Base-by-base conservation (phyloP, 179 eudicot genomes). In the Beta lomatogona region DNA sequence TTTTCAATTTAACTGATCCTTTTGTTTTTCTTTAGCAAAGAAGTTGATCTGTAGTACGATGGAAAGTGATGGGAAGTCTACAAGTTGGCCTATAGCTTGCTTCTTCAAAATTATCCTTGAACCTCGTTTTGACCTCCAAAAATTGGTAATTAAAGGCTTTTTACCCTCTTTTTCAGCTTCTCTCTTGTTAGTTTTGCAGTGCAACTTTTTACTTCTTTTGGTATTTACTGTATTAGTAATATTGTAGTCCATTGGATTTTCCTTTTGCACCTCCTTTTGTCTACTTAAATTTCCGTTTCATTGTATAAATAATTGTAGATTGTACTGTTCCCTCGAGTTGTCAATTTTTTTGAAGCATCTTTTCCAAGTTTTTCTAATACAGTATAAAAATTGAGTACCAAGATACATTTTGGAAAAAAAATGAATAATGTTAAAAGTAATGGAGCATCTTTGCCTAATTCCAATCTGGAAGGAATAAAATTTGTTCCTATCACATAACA, bases 81-180 rank as follows among this genome's bases (percentile, higher is more conserved):
- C 41, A 36, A 44, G 28, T 11, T 28, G n/a, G 18, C 59, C 79
- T 14, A 54, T 60, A 18, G 65, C 65, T 60, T 60, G 79, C 59
- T 81, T 81, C 83, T 66, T 75, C 60, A 81, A 67, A 74, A 9
- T 81, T 9, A 73, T 80, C 22, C 78, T 80, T 64, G 61, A 67
- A 14, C 82, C 73, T 63, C 41, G 63, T 63, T 41, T 15, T 44
- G 58, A 57, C 44, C 83, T 81, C 12, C 50, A 81, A 21, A 67
- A 57, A 25, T 22, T 81, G 83, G 83, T 81, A 81, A 5, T 48
- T 31, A 31, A 31, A 31, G 2, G 36, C 1, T 2, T 31, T 31
- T 31, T 31, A 31, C 36, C 36, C 36, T 31, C 36, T 31, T 31
- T 31, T 21, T 25, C 41, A 72, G 3, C 16, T 36, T n/a, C n/a